Evolutionary conservation across 2,329 filamentous ascomycete species (phyloP).

Genomic region (Basipetospora chlamydospora): DNA sequence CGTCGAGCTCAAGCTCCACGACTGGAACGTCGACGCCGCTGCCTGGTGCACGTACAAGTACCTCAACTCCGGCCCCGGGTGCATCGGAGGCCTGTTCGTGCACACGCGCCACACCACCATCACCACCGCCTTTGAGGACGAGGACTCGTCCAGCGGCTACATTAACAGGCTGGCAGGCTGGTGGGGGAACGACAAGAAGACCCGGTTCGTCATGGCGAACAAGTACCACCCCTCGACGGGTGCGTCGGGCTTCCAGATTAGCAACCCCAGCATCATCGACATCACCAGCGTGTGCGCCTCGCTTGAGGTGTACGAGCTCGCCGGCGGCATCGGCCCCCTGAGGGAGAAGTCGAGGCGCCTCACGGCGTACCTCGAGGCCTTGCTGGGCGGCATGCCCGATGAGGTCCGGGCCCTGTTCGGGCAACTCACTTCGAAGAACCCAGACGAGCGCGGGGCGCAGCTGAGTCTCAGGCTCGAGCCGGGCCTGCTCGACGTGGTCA

Average conservation of each 20-base stretch:
- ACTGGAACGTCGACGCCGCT: conserved; percentile 85
- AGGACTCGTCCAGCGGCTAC: conserved; percentile 26
- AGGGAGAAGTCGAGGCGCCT: conserved; percentile 51
- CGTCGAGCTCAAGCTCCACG: conserved; percentile 62
- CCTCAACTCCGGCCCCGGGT: conserved; percentile 71
- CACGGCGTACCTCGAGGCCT: conserved; percentile 57
- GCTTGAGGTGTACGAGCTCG: conserved; percentile 55
- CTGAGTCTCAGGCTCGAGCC: conserved; percentile 48
- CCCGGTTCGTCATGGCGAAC: conserved; percentile 74
- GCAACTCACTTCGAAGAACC: conserved; percentile 52
- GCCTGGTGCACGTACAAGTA: conserved; percentile 95
- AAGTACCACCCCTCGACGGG: conserved; percentile 63
- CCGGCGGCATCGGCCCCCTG: conserved; percentile 45
- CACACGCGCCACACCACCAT: conserved; percentile 59
- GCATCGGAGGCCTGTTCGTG: conserved; percentile 68
- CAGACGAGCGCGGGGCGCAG: conserved; percentile 57
- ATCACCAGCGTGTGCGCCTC: conserved; percentile 55
- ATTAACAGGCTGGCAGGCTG: conserved; percentile 61
- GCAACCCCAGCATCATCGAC: conserved; percentile 61
- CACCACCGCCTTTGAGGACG: conserved; percentile 13
- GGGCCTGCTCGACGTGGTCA: conserved; percentile 52
- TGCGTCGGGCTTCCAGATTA: conserved; percentile 71
- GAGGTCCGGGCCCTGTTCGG: conserved; percentile 23
- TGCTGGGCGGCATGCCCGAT: conserved; percentile 28
- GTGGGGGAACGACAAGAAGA: conserved; percentile 71